Percentiles rank a stretch among this genome's conserved stretches.
Conservation (phyloP, 1,139 yeast species). For the Taiozyma sp. region DNA sequence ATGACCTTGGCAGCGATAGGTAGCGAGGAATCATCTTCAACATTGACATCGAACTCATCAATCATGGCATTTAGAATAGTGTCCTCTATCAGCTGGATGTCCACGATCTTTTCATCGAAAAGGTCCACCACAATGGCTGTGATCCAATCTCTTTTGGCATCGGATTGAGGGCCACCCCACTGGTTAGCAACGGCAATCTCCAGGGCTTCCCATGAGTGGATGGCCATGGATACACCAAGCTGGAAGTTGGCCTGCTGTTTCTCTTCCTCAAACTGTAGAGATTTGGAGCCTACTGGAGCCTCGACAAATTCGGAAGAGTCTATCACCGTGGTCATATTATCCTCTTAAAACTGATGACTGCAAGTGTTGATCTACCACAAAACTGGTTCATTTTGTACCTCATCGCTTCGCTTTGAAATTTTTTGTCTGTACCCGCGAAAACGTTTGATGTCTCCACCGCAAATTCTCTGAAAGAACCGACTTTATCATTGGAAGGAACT, state of each 20-base stretch:
- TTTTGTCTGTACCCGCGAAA: neutral
- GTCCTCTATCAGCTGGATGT: constrained; percentile 77
- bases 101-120: constrained; percentile 62
- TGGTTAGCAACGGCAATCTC: constrained; percentile 88
- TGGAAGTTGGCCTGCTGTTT: constrained; percentile 82
- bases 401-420: neutral
- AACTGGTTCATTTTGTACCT: neutral
- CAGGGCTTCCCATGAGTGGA: constrained; percentile 86
- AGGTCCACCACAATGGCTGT: constrained; percentile 79
- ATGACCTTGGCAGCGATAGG: constrained; percentile 66
- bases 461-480: too few relatives aligned
- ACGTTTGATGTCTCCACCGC: neutral
- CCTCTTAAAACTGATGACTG: too few relatives aligned
- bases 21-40: constrained; percentile 87
- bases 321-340: constrained; percentile 12
- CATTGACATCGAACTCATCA: constrained; percentile 86
- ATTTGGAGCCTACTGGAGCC: constrained; percentile 30
- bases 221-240: constrained; percentile 88
- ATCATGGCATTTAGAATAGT: constrained; percentile 84
- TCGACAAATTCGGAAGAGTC: constrained; percentile 33
- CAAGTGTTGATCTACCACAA: too few relatives aligned
- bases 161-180: constrained; percentile 95
- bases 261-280: constrained; percentile 52
- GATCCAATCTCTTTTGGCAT: constrained; percentile 94
- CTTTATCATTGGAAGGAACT: too few relatives aligned